Evolutionary conservation across 2,329 filamentous ascomycete genomes (phyloP), one percentile per base, ranked within the genome.

Genomic region (Sporothrix phasma): DNA sequence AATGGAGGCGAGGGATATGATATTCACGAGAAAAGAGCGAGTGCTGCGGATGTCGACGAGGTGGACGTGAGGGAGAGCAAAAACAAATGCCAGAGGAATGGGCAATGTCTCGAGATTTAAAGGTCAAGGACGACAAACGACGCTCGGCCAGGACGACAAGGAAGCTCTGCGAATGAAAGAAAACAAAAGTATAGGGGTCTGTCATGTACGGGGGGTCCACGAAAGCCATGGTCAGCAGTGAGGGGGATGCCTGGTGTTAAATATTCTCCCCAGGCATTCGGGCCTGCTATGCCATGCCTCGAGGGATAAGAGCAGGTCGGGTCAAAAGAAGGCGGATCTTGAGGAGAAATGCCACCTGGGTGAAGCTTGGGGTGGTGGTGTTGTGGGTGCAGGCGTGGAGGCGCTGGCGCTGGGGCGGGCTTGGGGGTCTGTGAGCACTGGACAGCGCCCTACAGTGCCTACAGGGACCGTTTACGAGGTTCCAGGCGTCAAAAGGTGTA

Each of bases 161-260:
- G 19, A 49, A 62, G 37, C 19, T 31, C n/a, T 26, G 41, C 24
- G 31, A 19, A 61, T 41, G 17, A 45, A 11, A 37, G 34, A 37
- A 37, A 37, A 37, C 8, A 13, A 43, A 37, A 24, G 37, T 34
- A 39, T n/a, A 31, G 59, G 34, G 24, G 39, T 56, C 19, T 47
- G 37, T 22, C 31, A 39, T 26, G 31, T 49, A 15, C 5, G 31
- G 29, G 62, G 22, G 34, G 26, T 34, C 37, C 4, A 15, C 11
- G 19, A 37, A 54, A 31, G 7, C 29, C 13, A 13, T 29, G 45
- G 29, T 15, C 45, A 45, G n/a, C 24, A 24, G 31, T 24, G 39
- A 56, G 19, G 43, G 56, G 59, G 41, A 51, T 17, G 59, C 45
- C 51, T 62, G 60, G 65, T 54, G 64, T 67, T 67, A 65, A 67